Conservation (phyloP, 176 grass and related monocot genomes). For the Rhynchospora breviuscula region DNA sequence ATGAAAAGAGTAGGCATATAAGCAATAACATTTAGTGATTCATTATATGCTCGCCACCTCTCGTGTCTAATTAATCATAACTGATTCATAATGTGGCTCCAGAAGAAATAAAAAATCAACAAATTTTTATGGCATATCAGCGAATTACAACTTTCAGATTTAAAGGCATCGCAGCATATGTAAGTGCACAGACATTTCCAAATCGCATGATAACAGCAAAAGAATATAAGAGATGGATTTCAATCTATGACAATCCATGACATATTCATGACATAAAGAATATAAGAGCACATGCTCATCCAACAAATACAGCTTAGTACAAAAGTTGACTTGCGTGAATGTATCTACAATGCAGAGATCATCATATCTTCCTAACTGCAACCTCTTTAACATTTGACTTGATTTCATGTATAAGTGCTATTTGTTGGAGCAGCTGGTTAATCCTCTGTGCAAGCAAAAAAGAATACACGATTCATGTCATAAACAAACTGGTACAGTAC, state of each 20-base stretch:
- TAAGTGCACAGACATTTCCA: not conserved
- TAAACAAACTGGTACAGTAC: not conserved
- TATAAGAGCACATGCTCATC: not conserved
- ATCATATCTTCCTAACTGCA: conserved; percentile 21
- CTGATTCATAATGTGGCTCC: not conserved
- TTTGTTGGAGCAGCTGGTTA: conserved; percentile 34
- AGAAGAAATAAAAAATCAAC: not conserved
- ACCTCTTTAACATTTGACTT: conserved; percentile 25
- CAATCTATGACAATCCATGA: not conserved
- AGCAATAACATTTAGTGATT: not conserved
- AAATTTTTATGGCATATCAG: not conserved
- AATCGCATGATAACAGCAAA: not conserved
- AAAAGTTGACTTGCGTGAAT: not conserved
- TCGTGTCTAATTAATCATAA: not conserved
- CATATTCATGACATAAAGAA: not conserved
- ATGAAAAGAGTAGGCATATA: not conserved
- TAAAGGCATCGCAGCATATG: too few relatives aligned
- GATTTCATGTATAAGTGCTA: conserved; percentile 33
- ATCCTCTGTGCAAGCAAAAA: conserved; percentile 28
- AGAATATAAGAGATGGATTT: not conserved
- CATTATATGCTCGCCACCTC: not conserved
- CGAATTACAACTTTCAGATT: not conserved
- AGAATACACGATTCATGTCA: conserved; percentile 7
- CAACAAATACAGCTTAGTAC: not conserved
- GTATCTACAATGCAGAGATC: conserved; percentile 10